These are phyloP conservation scores for Globisporangium nunn DNA, from an alignment of 352 stramenopile species.

Conservation along the genomic window DNA sequence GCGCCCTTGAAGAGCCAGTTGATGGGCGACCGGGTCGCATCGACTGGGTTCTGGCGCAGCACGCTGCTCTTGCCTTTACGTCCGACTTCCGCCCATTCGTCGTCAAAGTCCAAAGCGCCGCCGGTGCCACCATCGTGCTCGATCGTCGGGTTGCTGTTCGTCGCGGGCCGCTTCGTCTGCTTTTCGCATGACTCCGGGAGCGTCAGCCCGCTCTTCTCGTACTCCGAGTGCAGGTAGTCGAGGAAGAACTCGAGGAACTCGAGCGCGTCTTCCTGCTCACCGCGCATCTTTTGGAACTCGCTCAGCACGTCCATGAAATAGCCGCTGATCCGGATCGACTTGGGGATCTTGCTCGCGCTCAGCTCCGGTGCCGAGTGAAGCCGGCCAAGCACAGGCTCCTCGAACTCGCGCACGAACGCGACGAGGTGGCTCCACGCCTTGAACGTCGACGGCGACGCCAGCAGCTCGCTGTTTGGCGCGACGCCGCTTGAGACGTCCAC, in stretches of 20 bases:
- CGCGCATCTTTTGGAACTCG: conserved; percentile 75
- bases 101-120: conserved; percentile 27
- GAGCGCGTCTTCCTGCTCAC: conserved; percentile 77
- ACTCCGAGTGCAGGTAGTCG: conserved; percentile 78
- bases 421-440: conserved; percentile 76
- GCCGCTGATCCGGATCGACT: conserved; percentile 71
- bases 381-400: conserved; percentile 66
- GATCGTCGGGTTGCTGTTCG: conserved; percentile 12
- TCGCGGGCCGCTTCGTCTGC: conserved; percentile 42
- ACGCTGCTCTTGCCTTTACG: conserved; percentile 73
- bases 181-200: conserved; percentile 50
- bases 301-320: conserved; percentile 81
- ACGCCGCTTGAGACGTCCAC: conserved; percentile 51
- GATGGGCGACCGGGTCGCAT: conserved; percentile 60
- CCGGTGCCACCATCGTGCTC: conserved; percentile 1
- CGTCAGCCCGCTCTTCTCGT: conserved; percentile 59
- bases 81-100: conserved; percentile 75
- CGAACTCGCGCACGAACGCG: conserved; percentile 73
- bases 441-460: conserved; percentile 41
- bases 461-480: conserved; percentile 33
- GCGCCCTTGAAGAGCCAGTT: conserved; percentile 84
- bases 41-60: conserved; percentile 63
- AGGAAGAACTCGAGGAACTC: conserved; percentile 86
- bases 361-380: conserved; percentile 11
- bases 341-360: conserved; percentile 38